phyloP scores from a whole-genome alignment of 805 yeast genomes.

The Nakazawaea sp. region DNA sequence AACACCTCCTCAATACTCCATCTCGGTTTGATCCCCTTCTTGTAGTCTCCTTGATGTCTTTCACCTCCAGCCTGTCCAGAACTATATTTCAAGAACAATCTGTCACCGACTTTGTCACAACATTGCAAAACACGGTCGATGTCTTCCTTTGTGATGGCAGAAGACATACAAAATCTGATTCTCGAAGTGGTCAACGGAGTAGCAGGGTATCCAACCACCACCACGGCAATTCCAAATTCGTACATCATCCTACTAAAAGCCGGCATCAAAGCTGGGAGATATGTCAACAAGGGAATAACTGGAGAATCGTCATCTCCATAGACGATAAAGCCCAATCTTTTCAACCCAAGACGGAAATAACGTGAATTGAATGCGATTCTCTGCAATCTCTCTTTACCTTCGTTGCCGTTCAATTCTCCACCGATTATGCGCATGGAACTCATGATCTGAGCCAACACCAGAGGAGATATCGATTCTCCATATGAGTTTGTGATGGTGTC shows the following conservation, averaged over 20 bases:
- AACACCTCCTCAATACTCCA: constrained; percentile 76
- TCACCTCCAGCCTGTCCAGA: constrained; percentile 68
- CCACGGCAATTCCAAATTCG: constrained; percentile 81
- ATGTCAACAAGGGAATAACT: constrained; percentile 81
- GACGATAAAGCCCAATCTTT: constrained; percentile 88
- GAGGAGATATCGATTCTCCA: constrained; percentile 86
- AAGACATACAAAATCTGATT: constrained; percentile 86
- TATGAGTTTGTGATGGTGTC: constrained; percentile 68
- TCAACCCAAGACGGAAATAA: constrained; percentile 83
- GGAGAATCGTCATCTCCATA: constrained; percentile 97
- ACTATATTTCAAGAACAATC: constrained; percentile 65
- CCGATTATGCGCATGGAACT: constrained; percentile 72
- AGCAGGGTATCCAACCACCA: constrained; percentile 96
- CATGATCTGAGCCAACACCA: constrained; percentile 82
- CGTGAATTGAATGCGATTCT: constrained; percentile 95
- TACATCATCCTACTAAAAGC: constrained; percentile 80
- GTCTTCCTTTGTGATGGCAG: constrained; percentile 91
- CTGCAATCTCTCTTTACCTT: constrained; percentile 84
- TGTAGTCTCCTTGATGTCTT: constrained; percentile 45
- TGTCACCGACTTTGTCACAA: constrained; percentile 74
- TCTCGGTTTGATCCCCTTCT: constrained; percentile 54
- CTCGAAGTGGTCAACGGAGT: constrained; percentile 87
- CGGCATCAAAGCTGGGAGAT: constrained; percentile 92
- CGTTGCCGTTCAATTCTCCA: constrained; percentile 85
- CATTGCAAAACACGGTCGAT: constrained; percentile 71